Conservation (phyloP, 371 early-diverging fungal genomes). For the Astathelohania contejeani region DNA sequence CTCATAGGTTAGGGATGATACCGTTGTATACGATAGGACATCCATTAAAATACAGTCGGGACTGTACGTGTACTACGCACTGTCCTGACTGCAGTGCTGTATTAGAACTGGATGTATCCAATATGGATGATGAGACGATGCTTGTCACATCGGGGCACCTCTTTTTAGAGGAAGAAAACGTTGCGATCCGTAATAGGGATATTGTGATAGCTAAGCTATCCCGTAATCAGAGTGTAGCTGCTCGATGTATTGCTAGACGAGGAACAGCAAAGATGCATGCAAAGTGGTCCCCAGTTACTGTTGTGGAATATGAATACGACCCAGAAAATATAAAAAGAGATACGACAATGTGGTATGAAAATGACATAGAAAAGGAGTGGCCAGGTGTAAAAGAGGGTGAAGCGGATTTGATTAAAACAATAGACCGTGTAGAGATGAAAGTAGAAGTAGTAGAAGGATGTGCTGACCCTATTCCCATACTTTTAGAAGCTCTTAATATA, state of each 20-base stretch:
- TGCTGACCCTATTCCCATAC: slow-evolving; percentile 37
- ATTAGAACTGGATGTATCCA: slow-evolving; percentile 61
- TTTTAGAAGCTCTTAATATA: slow-evolving; percentile 30
- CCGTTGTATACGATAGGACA: slow-evolving; percentile 56
- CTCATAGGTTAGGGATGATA: slow-evolving; percentile 89
- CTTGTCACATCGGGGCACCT: slow-evolving; percentile 68
- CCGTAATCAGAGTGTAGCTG: slow-evolving; percentile 69
- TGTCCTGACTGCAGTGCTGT: slow-evolving; percentile 75
- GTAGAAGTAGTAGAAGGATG: slow-evolving; percentile 49
- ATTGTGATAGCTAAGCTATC: slow-evolving; percentile 72
- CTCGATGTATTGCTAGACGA: slow-evolving; percentile 61
- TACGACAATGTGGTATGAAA: slow-evolving; percentile 81
- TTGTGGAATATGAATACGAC: slow-evolving; percentile 84
- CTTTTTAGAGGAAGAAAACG: slow-evolving; percentile 59
- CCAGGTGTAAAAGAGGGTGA: slow-evolving; percentile 37
- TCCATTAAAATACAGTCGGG: slow-evolving; percentile 50
- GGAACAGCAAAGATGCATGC: slow-evolving; percentile 90
- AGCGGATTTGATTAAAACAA: slow-evolving; percentile 9
- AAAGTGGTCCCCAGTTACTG: slow-evolving; percentile 87
- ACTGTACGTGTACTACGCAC: slow-evolving; percentile 70
- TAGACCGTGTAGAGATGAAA: slow-evolving; percentile 37
- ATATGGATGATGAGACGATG: slow-evolving; percentile 59
- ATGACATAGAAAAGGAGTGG: slow-evolving; percentile 54
- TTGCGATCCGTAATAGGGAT: slow-evolving; percentile 46
- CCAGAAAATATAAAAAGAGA: slow-evolving; percentile 74